Evolutionary conservation across 208 protist species (phyloP), one percentile per base, ranked within the genome.

Genomic region (Crithidia brevicula): DNA sequence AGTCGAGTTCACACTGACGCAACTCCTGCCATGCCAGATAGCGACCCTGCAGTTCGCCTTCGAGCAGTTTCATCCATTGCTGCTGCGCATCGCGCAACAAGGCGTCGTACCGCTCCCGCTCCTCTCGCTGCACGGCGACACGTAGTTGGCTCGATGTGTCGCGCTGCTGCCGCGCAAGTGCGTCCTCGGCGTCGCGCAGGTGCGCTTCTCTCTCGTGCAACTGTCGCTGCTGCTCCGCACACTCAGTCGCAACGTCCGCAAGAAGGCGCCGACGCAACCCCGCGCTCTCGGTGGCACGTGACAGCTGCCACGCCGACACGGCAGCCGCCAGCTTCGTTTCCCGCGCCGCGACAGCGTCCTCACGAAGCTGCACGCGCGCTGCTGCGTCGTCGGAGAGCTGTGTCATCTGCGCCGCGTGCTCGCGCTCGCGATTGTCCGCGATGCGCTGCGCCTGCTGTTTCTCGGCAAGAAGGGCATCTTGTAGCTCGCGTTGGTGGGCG

Each of bases 401-500:
- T 0, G n/a, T 15, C 31, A 23, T 22, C 15, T 11, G 34, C 7
- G 25, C 66, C 5, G 1, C 56, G 31, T 71, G 33, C 23, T 72
- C 57, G 2, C 23, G 50, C 50, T 57, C 22, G 16, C 71, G 70
- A n/a, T 45, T 57, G 23, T 73, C 53, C 22, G 46, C 40, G 34
- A 52, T 38, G 0, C 51, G 68, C 64, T 77, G 67, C 22, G 64
- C 52, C 22, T 42, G 59, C 11, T 77, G 74, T 53, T 66, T 53
- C 27, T 66, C 43, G 4, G 43, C 47, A 11, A 51, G 54, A 7
- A 79, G 15, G 16, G 47, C 64, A 6, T 76, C 42, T 10, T 76
- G 57, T 5, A 75, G 50, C 50, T 81, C 77, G 4, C 47, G 47
- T 22, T 64, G 50, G 38, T 84, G 72, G 15, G 74, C 49, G 25